A percentile compares a stretch with the other conserved stretches of the same genome.
Conservation (phyloP, 2,329 filamentous ascomycete genomes). For the Thielaviopsis musarum region DNA sequence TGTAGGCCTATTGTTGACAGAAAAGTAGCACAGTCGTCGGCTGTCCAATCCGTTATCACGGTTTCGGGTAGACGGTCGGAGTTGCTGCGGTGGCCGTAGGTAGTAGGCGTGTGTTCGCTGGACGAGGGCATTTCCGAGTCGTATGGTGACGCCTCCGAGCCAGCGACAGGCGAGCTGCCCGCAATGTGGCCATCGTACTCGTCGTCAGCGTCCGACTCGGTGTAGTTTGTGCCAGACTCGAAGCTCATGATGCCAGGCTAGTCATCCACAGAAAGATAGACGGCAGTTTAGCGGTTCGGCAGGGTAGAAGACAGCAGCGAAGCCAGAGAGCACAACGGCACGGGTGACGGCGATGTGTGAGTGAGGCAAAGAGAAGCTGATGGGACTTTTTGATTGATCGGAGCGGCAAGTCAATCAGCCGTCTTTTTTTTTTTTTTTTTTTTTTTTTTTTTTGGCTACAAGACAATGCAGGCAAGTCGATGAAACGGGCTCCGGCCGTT, state of each 20-base stretch:
- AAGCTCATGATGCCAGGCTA: slow-evolving; percentile 33
- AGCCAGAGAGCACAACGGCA: too few species aligned
- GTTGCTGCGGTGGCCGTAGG: slow-evolving; percentile 49
- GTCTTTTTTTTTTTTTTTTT: too few species aligned
- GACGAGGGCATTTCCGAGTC: slow-evolving; percentile 55
- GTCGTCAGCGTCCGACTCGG: slow-evolving; percentile 68
- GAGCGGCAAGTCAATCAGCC: too few species aligned
- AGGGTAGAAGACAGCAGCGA: background rate
- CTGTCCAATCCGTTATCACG: slow-evolving; percentile 64
- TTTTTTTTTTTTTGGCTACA: too few species aligned
- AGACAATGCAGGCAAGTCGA: too few species aligned
- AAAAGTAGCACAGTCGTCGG: slow-evolving; percentile 82
- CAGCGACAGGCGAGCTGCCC: slow-evolving; percentile 49
- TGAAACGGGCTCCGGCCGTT: too few species aligned
- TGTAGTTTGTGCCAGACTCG: slow-evolving; percentile 51
- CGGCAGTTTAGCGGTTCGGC: background rate
- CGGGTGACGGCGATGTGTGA: too few species aligned
- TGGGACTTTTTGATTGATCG: too few species aligned
- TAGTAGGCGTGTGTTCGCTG: slow-evolving; percentile 63
- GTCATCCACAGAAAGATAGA: too few species aligned
- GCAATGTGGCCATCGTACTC: slow-evolving; percentile 62
- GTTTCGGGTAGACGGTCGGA: slow-evolving; percentile 54
- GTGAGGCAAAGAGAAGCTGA: too few species aligned
- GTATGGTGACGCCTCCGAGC: slow-evolving; percentile 53
- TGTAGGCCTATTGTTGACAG: slow-evolving; percentile 61